phyloP scores from a whole-genome alignment of 768 basidiomycete genomes.

The Astraeus odoratus region DNA sequence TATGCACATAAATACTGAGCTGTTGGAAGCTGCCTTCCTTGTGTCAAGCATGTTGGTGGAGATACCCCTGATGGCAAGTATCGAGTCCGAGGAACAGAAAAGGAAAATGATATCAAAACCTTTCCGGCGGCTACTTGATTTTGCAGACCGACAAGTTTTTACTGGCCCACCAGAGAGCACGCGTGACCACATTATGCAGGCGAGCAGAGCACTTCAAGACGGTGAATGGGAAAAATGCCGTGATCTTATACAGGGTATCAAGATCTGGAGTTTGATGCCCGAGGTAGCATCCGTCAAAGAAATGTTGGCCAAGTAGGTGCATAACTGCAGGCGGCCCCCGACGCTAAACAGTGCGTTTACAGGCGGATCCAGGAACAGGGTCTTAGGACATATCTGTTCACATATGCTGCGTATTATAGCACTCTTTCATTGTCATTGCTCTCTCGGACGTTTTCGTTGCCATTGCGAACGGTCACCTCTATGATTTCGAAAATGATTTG shows the following conservation, averaged over 20 bases:
- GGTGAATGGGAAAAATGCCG: conserved; percentile 97
- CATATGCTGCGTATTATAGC: conserved; percentile 87
- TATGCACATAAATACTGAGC: conserved; percentile 98
- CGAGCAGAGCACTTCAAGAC: conserved; percentile 90
- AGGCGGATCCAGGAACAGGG: conserved; percentile 99
- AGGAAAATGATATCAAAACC: conserved; percentile 94
- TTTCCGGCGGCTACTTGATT: conserved; percentile 91
- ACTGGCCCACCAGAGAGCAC: conserved; percentile 98
- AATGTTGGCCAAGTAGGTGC: conserved; percentile 82
- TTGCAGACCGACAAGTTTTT: conserved; percentile 96
- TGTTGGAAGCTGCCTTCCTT: conserved; percentile 94
- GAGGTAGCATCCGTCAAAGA: conserved; percentile 83
- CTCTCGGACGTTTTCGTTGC: conserved; percentile 80
- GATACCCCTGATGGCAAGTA: conserved; percentile 90
- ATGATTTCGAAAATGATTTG: conserved; percentile 98
- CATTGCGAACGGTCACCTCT: conserved; percentile 66
- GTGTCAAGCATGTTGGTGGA: conserved; percentile 99
- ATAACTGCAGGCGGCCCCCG: not conserved
- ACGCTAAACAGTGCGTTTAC: conserved; percentile 6
- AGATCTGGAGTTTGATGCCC: conserved; percentile 97
- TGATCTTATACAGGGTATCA: conserved; percentile 91
- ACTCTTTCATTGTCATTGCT: conserved; percentile 85
- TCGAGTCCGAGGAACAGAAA: conserved; percentile 90
- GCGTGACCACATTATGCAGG: conserved; percentile 98
- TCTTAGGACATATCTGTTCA: conserved; percentile 93